phyloP scores from a whole-genome alignment of 2,329 filamentous ascomycete genomes.

The Alternaria dauci region DNA sequence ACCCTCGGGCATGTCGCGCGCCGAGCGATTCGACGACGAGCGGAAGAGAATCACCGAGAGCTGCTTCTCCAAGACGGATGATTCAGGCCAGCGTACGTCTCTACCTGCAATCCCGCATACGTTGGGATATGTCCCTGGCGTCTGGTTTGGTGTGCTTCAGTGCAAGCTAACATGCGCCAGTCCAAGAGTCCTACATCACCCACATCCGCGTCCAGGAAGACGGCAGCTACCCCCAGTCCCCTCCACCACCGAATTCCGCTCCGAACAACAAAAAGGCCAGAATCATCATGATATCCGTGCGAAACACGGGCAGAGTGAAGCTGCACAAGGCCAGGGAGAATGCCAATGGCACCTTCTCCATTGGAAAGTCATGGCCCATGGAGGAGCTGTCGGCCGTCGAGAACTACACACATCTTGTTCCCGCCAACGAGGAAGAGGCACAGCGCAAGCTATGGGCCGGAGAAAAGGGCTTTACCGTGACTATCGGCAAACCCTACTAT shows the following conservation, averaged over 20 bases:
- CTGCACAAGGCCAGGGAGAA: constrained; percentile 99
- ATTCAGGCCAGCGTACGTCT: constrained; percentile 80
- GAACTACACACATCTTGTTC: constrained; percentile 73
- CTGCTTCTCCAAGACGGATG: constrained; percentile 90
- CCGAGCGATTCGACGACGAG: constrained; percentile 95
- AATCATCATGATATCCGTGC: constrained; percentile 91
- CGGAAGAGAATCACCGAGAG: constrained; percentile 93
- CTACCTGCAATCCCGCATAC: not conserved
- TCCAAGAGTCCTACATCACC: constrained; percentile 95
- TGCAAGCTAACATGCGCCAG: constrained; percentile 53
- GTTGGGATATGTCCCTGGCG: not conserved
- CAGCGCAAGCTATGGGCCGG: constrained; percentile 78
- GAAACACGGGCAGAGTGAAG: constrained; percentile 89
- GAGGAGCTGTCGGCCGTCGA: constrained; percentile 87
- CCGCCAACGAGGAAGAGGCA: constrained; percentile 66
- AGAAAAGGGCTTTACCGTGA: constrained; percentile 84
- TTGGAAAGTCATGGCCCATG: constrained; percentile 97
- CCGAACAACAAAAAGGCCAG: constrained; percentile 83
- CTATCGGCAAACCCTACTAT: constrained; percentile 92
- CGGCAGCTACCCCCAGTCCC: constrained; percentile 79
- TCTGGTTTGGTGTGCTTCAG: not conserved
- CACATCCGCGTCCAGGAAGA: constrained; percentile 93
- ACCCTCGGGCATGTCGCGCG: constrained; percentile 57
- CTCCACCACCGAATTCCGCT: constrained; percentile 80
- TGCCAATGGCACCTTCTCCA: constrained; percentile 89